Conservation (phyloP, 2,329 filamentous ascomycete species). For the Trichoderma gracile region DNA sequence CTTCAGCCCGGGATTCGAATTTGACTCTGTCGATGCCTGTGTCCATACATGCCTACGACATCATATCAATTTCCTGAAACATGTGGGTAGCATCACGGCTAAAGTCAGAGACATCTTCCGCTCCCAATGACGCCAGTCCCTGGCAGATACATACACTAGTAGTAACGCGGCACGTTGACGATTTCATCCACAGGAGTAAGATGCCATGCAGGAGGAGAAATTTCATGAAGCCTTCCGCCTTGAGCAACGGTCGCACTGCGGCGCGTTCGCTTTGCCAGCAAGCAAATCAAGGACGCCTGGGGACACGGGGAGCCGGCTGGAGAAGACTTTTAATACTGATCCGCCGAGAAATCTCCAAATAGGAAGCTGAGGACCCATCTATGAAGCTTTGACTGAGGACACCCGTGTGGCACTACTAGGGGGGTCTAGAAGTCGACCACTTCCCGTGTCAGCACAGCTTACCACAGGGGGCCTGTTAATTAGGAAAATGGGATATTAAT, state of each 20-base stretch:
- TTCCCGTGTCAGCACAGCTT: no score
- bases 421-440: no score
- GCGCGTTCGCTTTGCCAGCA: background rate
- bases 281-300: background rate
- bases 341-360: slow-evolving; percentile 12
- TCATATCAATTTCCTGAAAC: background rate
- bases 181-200: slow-evolving; percentile 4
- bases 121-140: slow-evolving; percentile 8
- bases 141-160: background rate
- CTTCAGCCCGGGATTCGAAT: background rate
- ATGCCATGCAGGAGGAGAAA: slow-evolving; percentile 10
- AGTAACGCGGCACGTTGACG: background rate
- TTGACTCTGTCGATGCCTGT: background rate
- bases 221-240: slow-evolving; percentile 17
- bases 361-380: slow-evolving; percentile 15
- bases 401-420: slow-evolving; percentile 5
- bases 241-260: slow-evolving; percentile 4
- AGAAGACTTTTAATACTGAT: background rate
- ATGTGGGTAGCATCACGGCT: slow-evolving; percentile 11
- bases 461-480: no score
- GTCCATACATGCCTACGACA: background rate
- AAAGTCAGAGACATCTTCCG: slow-evolving; percentile 7
- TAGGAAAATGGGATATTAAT: no score
- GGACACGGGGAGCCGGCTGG: background rate
- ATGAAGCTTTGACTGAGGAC: slow-evolving; percentile 19